Percentiles rank a stretch among this genome's conserved stretches.
Conservation (phyloP, 1,284 basidiomycete species). For the Cutaneotrichosporon sp. region DNA sequence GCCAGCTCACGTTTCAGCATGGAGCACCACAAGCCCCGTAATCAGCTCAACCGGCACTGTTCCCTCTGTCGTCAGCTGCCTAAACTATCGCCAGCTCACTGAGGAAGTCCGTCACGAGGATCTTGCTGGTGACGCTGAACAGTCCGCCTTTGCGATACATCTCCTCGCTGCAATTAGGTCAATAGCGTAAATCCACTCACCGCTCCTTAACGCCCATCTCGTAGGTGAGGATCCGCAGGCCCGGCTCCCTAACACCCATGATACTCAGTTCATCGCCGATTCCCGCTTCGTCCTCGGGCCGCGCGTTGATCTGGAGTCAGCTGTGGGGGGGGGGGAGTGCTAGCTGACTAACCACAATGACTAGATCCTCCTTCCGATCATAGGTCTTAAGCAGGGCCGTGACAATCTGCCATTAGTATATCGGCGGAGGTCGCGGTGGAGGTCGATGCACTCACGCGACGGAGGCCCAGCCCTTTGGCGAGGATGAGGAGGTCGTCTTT, state of each 20-base stretch:
- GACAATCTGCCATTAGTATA: constrained; percentile 54
- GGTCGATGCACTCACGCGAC: constrained; percentile 51
- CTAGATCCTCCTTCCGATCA: constrained; percentile 75
- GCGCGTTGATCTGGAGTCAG: constrained; percentile 60
- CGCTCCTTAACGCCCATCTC: constrained; percentile 77
- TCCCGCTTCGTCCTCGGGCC: constrained; percentile 76
- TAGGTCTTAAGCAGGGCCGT: constrained; percentile 88
- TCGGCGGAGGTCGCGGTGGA: too few species aligned
- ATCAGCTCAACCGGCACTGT: constrained; percentile 80
- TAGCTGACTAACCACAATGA: constrained; percentile 61
- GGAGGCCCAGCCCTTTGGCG: constrained; percentile 78
- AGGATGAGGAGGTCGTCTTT: constrained; percentile 77
- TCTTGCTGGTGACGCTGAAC: constrained; percentile 86
- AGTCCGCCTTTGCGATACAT: constrained; percentile 84
- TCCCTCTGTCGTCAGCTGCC: constrained; percentile 43
- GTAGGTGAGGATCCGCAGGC: constrained; percentile 75
- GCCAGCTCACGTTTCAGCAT: constrained; percentile 66
- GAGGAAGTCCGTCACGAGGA: constrained; percentile 93
- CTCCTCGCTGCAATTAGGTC: constrained; percentile 58
- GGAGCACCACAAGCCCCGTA: constrained; percentile 87
- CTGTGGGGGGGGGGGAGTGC: too few species aligned
- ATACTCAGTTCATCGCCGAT: constrained; percentile 89
- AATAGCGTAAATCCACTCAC: constrained; percentile 50
- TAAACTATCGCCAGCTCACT: constrained; percentile 40
- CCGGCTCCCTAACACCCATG: constrained; percentile 82